These are phyloP conservation scores for Pythium rhizo-oryzae DNA, from an alignment of 352 stramenopile genomes.

Conservation along the genomic window DNA sequence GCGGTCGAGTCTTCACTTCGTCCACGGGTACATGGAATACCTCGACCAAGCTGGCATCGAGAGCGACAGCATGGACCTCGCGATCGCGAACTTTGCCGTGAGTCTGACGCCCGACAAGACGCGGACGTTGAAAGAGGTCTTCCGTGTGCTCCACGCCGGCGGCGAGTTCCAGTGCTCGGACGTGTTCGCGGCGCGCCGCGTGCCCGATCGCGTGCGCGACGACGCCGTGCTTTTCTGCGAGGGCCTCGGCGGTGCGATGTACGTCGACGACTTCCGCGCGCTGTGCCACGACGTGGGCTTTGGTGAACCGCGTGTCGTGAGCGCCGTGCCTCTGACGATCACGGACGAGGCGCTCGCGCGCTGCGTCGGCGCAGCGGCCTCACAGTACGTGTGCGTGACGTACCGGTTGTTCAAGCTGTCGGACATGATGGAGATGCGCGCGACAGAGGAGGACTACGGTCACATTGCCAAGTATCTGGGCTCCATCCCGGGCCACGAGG, in stretches of 20 bases:
- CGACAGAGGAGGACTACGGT: slow-evolving; percentile 90
- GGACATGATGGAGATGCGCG: slow-evolving; percentile 34
- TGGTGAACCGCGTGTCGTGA: slow-evolving; percentile 80
- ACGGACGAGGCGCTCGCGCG: slow-evolving; percentile 50
- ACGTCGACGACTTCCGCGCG: slow-evolving; percentile 91
- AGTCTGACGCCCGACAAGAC: slow-evolving; percentile 91
- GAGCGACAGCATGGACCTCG: slow-evolving; percentile 79
- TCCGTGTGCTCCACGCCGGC: slow-evolving; percentile 73
- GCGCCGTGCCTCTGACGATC: slow-evolving; percentile 66
- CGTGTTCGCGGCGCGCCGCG: slow-evolving; percentile 82
- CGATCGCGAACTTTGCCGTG: slow-evolving; percentile 92
- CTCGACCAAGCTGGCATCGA: slow-evolving; percentile 70
- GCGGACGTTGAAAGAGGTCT: slow-evolving; percentile 77
- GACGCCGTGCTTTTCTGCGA: slow-evolving; percentile 87
- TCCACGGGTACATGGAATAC: slow-evolving; percentile 84
- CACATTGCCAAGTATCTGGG: slow-evolving; percentile 92
- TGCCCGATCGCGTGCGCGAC: slow-evolving; percentile 59
- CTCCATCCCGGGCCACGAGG: slow-evolving; percentile 65
- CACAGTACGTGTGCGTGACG: slow-evolving; percentile 87
- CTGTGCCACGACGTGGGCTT: slow-evolving; percentile 79
- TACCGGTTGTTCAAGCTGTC: slow-evolving; percentile 90
- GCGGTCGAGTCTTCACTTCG: slow-evolving; percentile 77
- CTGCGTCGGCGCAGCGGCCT: slow-evolving; percentile 45
- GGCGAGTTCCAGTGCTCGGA: slow-evolving; percentile 93
- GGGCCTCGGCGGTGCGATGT: slow-evolving; percentile 87